Evolutionary conservation across 148 eudicot genomes (phyloP), one percentile per base, ranked within the genome.

Genomic region (Hydrangea macrophylla): DNA sequence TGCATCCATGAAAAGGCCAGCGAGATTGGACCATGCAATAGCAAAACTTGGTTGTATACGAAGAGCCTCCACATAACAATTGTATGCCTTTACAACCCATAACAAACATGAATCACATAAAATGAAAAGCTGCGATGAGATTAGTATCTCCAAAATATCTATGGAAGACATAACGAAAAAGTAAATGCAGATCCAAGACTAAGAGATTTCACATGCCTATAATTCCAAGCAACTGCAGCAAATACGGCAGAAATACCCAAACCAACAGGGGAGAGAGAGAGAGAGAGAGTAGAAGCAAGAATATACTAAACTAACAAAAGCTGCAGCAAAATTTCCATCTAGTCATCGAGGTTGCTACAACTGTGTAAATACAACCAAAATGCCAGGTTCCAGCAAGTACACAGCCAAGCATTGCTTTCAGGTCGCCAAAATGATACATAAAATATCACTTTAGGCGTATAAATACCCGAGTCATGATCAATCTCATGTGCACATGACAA

Each of bases 11-110:
- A 93, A 88, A 65, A 94, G 89, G 13, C 97, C 97, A 71, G 92
- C 97, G 75, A 94, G 96, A 73, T 90, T 94, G 60, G 99, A 88
- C 99, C 98, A 94, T 17, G 96, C 97, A 56, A 87, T 82, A 32
- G 96, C 86, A 75, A 88, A 84, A 75, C 74, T 88, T 60, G 99
- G 98, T 68, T 90, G 99, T 67, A 90, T 62, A 25, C 91, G 86
- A 10, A 94, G 84, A 58, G 88, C 97, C 79, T 94, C 99, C n/a
- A 87, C 73, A 73, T 94, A 94, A 75, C 97, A 94, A 77, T 74
- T 88, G 76, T 88, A 90, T 63, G 99, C 99, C 99, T 94, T 76
- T 40, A 45, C 37, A 65, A 72, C 50, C 39, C 24, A 77, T 58
- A 55, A 57, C 55, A 28, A 2, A 8, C 58, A 45, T 58, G 54